Evolutionary conservation across 2,329 filamentous ascomycete genomes (phyloP).

Genomic region (Metarhizium guizhouense): DNA sequence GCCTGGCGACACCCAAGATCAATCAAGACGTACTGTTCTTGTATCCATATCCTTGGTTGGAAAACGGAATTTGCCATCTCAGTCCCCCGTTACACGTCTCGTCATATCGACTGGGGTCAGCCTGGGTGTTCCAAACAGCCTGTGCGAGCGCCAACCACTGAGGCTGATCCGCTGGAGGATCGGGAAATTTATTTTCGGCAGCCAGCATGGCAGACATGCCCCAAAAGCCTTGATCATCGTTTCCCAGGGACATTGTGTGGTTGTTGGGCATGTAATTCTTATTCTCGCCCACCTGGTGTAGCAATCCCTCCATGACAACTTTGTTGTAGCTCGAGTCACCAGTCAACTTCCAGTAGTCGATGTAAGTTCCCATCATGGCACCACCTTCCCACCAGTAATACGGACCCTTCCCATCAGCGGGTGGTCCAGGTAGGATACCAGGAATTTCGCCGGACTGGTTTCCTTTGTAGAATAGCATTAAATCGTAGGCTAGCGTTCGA

Average conservation of each 20-base stretch:
- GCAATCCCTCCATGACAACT: conserved; percentile 45
- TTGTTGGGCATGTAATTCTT: conserved; percentile 52
- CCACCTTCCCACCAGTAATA: conserved; percentile 73
- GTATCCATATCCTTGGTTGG: conserved; percentile 69
- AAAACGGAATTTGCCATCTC: conserved; percentile 68
- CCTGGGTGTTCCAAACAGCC: conserved; percentile 58
- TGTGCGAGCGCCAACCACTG: conserved; percentile 59
- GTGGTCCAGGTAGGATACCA: conserved; percentile 49
- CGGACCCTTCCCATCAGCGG: conserved; percentile 33
- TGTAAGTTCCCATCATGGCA: conserved; percentile 57
- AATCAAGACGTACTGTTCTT: conserved; percentile 46
- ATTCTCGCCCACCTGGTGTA: conserved; percentile 48
- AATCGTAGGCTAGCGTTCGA: conserved; percentile 38
- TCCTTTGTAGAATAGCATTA: conserved; percentile 42
- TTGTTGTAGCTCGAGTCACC: conserved; percentile 56
- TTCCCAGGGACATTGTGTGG: conserved; percentile 51
- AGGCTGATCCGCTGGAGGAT: conserved; percentile 43
- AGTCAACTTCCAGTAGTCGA: conserved; percentile 64
- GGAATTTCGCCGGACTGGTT: conserved; percentile 42
- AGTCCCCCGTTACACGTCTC: conserved; percentile 58
- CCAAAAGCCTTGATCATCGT: conserved; percentile 67
- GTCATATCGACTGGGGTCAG: conserved; percentile 52
- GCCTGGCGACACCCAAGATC: not conserved
- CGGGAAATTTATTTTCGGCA: conserved; percentile 54
- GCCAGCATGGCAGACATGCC: conserved; percentile 59